Base-by-base conservation (phyloP, 495 filamentous ascomycete genomes). In the Friedmanniomyces endolithicus region DNA sequence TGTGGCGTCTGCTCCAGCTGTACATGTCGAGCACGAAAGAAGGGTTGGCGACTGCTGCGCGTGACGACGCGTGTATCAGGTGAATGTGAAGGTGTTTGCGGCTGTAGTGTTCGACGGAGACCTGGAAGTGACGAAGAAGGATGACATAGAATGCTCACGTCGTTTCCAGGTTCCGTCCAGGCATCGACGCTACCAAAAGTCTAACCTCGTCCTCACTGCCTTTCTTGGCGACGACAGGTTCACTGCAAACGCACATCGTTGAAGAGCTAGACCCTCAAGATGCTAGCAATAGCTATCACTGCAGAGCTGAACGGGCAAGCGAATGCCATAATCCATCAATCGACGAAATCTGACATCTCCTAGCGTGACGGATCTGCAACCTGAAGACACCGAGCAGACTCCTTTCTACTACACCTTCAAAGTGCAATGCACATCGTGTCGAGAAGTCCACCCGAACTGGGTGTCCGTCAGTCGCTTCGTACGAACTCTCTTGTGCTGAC, bases 361-460 rank as follows among this genome's bases (percentile, higher is more conserved):
- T 61, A 97, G 94, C 9, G 87, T 99, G 19, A 95, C 89, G 48
- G 82, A 88, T 57, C 82, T 99, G 50, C 81, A 79, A 51, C 94
- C 92, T 0, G 73, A 83, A 56, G 92, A 99, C 68, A 86, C 83
- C 1, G 71, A 76, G 48, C 85, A 85, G 6, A 78, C 75, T 51
- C 87, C 87, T 0, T 97, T 94, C 72, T 92, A 80, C 74, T 99
- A 94, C 74, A 95, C 85, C 46, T 96, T 99, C 79, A 87, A 84
- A 64, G 90, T 99, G 40, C 85, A 95, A 73, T 99, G 92, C 69
- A 94, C 85, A 11, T 94, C 89, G 23, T 99, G 92, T 68, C 79
- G 87, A 48, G 92, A 99, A 71, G 80, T 72, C 0, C 94, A 99
- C 67, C 80, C 85, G 2, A 99, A 97, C 63, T 82, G 78, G 69